A percentile compares a stretch with the other conserved stretches of the same genome.
phyloP scores from a whole-genome alignment of 2,329 filamentous ascomycete genomes.

The Nothopassalora personata region DNA sequence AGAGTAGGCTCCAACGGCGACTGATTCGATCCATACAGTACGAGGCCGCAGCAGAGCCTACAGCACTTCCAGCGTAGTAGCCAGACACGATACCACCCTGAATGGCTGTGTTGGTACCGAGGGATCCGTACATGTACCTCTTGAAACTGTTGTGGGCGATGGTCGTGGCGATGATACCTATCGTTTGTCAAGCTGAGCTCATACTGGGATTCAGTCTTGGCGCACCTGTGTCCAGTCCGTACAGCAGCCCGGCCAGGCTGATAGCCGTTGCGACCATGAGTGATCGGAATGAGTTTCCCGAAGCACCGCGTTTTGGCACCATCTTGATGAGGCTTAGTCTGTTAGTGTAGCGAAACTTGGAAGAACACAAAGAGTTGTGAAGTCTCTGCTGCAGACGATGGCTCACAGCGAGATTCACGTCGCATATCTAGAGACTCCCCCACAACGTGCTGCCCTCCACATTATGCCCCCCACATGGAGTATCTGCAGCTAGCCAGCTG shows the following conservation, averaged over 20 bases:
- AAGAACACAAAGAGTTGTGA: neutral
- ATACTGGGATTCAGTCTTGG: neutral
- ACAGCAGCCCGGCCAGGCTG: slow-evolving; percentile 4
- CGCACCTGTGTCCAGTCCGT: slow-evolving; percentile 20
- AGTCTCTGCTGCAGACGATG: neutral
- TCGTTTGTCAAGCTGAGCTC: no score
- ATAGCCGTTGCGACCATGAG: slow-evolving; percentile 2
- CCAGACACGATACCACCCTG: slow-evolving; percentile 32
- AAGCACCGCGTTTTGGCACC: slow-evolving; percentile 1
- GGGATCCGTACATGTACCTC: slow-evolving; percentile 30
- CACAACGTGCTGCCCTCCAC: neutral
- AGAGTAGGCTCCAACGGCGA: slow-evolving; percentile 32
- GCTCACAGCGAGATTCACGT: no score
- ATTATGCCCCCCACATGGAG: neutral
- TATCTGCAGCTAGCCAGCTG: neutral
- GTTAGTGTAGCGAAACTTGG: neutral
- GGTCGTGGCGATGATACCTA: slow-evolving; percentile 30
- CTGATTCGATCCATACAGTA: slow-evolving; percentile 34
- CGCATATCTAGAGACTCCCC: neutral
- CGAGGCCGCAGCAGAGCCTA: slow-evolving; percentile 31
- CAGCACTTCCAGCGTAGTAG: slow-evolving; percentile 33
- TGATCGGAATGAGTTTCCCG: slow-evolving; percentile 2
- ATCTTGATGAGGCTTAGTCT: neutral
- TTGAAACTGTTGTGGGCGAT: slow-evolving; percentile 33
- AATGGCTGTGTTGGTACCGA: slow-evolving; percentile 24